Evolutionary conservation across 116 monocot species (phyloP).

Genomic region (Zostera marina): DNA sequence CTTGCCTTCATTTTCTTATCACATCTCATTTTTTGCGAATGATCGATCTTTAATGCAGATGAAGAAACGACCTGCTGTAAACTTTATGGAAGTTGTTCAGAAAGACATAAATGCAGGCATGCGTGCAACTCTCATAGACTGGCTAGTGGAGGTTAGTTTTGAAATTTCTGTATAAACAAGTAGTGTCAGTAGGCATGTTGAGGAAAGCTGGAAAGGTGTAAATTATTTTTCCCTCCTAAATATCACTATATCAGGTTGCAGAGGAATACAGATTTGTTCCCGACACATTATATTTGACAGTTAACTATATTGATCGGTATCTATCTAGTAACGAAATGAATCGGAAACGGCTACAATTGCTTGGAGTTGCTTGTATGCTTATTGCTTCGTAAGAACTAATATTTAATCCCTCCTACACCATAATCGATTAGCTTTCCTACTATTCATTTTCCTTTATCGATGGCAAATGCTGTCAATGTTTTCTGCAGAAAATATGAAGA

Average conservation of each 20-base stretch:
- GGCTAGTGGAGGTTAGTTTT: constrained; percentile 75
- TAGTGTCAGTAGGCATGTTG: not conserved
- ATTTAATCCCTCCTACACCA: not conserved
- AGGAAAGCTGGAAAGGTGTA: not conserved
- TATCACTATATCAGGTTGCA: constrained; percentile 37
- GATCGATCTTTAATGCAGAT: constrained; percentile 18
- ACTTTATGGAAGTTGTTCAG: constrained; percentile 79
- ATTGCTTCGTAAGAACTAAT: constrained; percentile 70
- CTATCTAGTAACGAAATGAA: constrained; percentile 82
- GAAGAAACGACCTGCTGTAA: constrained; percentile 56
- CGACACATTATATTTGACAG: constrained; percentile 68
- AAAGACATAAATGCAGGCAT: constrained; percentile 84
- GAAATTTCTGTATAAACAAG: not conserved
- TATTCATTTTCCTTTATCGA: not conserved
- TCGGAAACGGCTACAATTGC: constrained; percentile 58
- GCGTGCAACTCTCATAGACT: constrained; percentile 79
- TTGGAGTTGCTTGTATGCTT: constrained; percentile 90
- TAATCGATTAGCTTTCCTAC: not conserved
- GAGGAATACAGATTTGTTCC: constrained; percentile 89
- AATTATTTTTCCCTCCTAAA: not conserved
- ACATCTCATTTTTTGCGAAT: not conserved
- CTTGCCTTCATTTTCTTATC: not conserved
- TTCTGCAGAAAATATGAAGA: constrained; percentile 86
- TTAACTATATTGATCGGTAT: constrained; percentile 87
- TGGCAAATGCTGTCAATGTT: not conserved